Percentiles rank a stretch among this genome's conserved stretches.
phyloP scores from a whole-genome alignment of 371 early-diverging fungal genomes.

The Mortierella sp. region DNA sequence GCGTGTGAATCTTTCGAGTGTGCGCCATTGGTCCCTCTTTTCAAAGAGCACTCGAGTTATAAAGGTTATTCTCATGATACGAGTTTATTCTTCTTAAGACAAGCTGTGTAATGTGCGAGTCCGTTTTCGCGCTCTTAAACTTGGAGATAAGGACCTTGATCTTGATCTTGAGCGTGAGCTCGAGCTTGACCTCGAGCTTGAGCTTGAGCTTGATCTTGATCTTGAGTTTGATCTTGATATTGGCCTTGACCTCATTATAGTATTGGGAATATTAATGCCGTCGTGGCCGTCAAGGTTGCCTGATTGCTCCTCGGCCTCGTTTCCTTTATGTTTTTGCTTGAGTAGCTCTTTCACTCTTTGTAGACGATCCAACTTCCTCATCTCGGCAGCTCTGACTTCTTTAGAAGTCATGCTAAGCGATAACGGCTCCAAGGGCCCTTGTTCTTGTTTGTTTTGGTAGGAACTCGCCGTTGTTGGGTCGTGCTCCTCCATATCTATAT shows the following conservation, averaged over 20 bases:
- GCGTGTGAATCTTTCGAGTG: neutral
- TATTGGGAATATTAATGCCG: neutral
- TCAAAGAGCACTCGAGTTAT: neutral
- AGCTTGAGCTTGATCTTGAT: constrained; percentile 4
- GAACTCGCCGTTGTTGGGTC: neutral
- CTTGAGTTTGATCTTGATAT: constrained; percentile 3
- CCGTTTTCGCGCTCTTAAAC: constrained; percentile 11
- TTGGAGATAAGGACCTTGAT: constrained; percentile 20
- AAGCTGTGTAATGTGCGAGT: neutral
- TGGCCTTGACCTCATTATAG: neutral
- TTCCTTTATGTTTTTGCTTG: constrained; percentile 17
- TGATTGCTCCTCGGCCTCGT: neutral
- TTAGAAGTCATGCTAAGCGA: neutral
- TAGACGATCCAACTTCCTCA: constrained; percentile 35
- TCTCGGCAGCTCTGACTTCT: constrained; percentile 13
- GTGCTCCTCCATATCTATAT: neutral
- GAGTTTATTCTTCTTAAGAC: neutral
- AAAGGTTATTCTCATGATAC: neutral
- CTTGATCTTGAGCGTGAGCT: constrained; percentile 18
- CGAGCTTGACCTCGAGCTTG: constrained; percentile 13
- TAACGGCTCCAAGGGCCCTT: neutral
- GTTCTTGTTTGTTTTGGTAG: neutral
- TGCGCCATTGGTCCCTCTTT: neutral
- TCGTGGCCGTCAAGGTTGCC: neutral
- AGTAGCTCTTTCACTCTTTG: constrained; percentile 40